Evolutionary conservation across 1,139 yeast species (phyloP), one percentile per base, ranked within the genome.

Genomic region (Candida sp.): DNA sequence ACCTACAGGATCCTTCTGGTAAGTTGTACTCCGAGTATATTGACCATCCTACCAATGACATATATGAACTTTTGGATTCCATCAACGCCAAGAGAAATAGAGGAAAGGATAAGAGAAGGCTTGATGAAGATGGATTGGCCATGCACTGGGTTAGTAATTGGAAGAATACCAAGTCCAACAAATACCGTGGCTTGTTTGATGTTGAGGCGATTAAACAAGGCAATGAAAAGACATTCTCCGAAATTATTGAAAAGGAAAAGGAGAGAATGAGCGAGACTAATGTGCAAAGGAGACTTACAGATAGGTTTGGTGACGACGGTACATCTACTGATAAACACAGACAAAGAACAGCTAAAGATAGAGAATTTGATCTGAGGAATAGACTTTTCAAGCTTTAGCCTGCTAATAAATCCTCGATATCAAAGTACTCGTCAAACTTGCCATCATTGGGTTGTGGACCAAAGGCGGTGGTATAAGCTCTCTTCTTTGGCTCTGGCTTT

Each of bases 1-100:
- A 94, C 66, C 68, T 86, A 28, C 89, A 84, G 56, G 82, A 80
- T 50, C 75, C 81, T 8, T 63, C 69, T 5, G 85, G 85, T 0
- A 55, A 62, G 6, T 67, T 68, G 49, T 84, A 81, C 62, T 67
- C 69, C 2, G 78, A 75, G 48, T 86, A 78, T 59, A 68, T 81
- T 56, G 65, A 72, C 22, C 74, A 75, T 38, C 97, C 96, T 2
- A 91, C 98, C 0, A 93, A 94, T 65, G 83, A 86, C 55, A 75
- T 93, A 6, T 78, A 84, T 50, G 83, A 78, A 51, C 73, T 94
- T 17, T 68, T 94, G 48, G 68, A 71, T 47, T 73, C 77, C n/a
- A 78, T 90, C 17, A 84, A 87, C 6, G 67, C 68, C 53, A 70
- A 73, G 42, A 65, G 78, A 12, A 69, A 70, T 7, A 72, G 71